Base-by-base conservation (phyloP, 1,284 basidiomycete species). In the Tetrapyrgos nigripes region DNA sequence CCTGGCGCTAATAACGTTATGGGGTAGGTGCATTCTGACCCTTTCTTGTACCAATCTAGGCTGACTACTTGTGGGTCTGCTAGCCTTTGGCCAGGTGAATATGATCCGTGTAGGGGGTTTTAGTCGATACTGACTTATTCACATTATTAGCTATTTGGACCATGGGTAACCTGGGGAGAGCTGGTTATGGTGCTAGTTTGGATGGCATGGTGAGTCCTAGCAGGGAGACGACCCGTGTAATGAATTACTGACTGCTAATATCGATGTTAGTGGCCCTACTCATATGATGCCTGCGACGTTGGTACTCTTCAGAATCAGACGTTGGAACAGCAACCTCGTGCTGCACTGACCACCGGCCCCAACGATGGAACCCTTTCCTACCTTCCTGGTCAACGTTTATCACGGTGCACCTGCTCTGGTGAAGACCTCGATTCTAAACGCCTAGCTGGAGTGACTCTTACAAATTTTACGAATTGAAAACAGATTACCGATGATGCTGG, bases 341-440 rank as follows among this genome's bases (percentile, higher is more conserved):
- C 63, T 27, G 68, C 72, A 6, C 54, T 62, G 19, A 66, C 71
- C 14, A 72, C 71, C 35, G 77, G 78, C n/a, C 10, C 35, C 17
- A 21, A 50, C 33, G 54, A 59, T 9, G 43, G 5, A 17, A 46
- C 35, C 24, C 57, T 85, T 77, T 91, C 89, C 0, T 93, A 83
- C 72, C 83, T 95, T 10, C 88, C 88, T 1, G 94, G 94, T 8
- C 94, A 96, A 72, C 83, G 91, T 27, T 78, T 96, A 2, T 93
- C 85, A 66, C 81, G 75, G 0, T 96, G 94, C 67, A 94, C 93
- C 1, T 96, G 94, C 67, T 76, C 88, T 0, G 85, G 85, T 23
- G 88, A 92, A 61, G n/a, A n/a, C n/a, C n/a, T 89, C 89, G 1
- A 94, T 96, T 70, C 94, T 94, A n/a, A n/a, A n/a, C n/a, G n/a